These are phyloP conservation scores for Sedum album DNA, from an alignment of 164 flowering plant species.

Conservation along the genomic window DNA sequence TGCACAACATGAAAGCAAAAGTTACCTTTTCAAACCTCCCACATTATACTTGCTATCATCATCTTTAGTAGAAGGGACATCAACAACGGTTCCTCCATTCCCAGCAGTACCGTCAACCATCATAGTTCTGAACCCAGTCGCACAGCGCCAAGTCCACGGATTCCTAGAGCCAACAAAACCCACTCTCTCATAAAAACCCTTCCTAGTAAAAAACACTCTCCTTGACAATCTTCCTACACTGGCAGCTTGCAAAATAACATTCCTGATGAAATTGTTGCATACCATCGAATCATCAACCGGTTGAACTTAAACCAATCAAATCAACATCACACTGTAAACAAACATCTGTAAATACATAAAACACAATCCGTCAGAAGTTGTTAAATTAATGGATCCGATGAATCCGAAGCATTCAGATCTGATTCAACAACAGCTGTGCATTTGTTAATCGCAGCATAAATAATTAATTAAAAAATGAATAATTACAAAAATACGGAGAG, in stretches of 20 bases:
- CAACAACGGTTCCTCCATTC: neutral
- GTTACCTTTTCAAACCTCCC: slow-evolving; percentile 2
- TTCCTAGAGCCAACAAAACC: neutral
- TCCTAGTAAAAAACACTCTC: neutral
- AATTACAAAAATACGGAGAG: too few species aligned
- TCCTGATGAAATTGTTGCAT: slow-evolving; percentile 5
- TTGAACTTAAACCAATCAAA: neutral
- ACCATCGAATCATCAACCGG: neutral
- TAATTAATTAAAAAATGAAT: too few species aligned
- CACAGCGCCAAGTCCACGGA: slow-evolving; percentile 4
- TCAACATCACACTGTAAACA: neutral
- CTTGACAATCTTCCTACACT: slow-evolving; percentile 5
- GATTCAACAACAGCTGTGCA: neutral
- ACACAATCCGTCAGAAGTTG: neutral
- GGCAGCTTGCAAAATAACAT: neutral
- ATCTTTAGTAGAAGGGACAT: neutral
- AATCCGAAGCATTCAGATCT: neutral
- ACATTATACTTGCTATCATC: neutral
- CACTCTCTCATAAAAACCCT: slow-evolving; percentile 2
- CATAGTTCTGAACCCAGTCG: slow-evolving; percentile 1
- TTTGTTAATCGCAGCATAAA: too few species aligned
- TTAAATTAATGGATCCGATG: too few species aligned
- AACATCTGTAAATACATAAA: neutral
- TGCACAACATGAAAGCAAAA: neutral
- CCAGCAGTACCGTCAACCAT: neutral